Conservation (phyloP, 139 green algal genomes). For the Pleodorina starrii region DNA sequence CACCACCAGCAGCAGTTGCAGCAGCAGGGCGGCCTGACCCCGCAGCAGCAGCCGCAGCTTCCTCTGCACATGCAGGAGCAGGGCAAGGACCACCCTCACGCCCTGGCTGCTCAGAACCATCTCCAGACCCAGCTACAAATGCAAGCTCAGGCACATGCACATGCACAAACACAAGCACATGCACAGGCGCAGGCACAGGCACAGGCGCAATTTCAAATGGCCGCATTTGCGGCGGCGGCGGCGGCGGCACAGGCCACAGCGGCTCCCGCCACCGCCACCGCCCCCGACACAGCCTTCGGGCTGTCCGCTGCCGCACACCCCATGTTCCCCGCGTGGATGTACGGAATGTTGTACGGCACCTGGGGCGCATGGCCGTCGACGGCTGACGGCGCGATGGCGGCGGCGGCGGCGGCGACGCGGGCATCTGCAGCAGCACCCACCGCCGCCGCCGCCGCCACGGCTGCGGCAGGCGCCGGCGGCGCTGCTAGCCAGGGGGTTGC, state of each 20-base stretch:
- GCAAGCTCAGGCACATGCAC: neutral
- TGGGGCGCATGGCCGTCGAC: neutral
- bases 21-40: neutral
- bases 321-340: neutral
- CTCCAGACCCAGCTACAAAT: neutral
- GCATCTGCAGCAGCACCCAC: too few relatives aligned
- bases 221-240: neutral
- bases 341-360: neutral
- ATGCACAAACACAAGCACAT: neutral
- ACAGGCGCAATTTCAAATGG: neutral
- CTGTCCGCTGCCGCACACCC: neutral
- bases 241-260: neutral
- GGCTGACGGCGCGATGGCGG: too few relatives aligned
- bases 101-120: neutral
- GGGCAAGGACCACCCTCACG: neutral
- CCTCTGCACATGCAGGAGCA: neutral
- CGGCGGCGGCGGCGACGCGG: too few relatives aligned
- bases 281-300: too few relatives aligned
- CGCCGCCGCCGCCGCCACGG: neutral
- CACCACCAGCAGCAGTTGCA: neutral
- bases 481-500: too few relatives aligned
- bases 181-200: too few relatives aligned
- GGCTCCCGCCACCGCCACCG: neutral
- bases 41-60: neutral
- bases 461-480: too few relatives aligned